Conservation (phyloP, 2,329 filamentous ascomycete species). For the Orbilia blumenaviensis region DNA sequence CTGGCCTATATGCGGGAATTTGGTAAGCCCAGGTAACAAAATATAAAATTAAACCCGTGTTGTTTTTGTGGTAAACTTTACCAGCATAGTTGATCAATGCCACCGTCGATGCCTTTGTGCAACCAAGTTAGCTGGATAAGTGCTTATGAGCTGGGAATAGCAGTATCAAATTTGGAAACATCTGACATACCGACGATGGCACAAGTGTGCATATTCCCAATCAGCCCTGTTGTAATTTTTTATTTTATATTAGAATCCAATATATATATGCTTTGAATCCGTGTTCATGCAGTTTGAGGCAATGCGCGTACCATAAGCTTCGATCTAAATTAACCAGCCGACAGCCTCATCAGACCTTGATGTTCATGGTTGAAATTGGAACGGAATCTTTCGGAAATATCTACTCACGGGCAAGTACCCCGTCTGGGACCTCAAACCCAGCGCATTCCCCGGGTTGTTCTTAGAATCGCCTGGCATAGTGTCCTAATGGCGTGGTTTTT, state of each 20-base stretch:
- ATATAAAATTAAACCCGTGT: not conserved
- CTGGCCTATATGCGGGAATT: conserved; percentile 68
- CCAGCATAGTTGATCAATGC: conserved; percentile 82
- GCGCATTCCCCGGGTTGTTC: conserved; percentile 13
- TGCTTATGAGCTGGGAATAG: not conserved
- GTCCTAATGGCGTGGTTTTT: not conserved
- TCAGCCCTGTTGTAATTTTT: conserved; percentile 67
- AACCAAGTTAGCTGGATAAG: conserved; percentile 22
- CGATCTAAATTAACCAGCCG: conserved; percentile 28
- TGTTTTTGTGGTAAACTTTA: conserved; percentile 59
- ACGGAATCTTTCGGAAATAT: not conserved
- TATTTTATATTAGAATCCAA: conserved; percentile 9
- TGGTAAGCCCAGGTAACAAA: not conserved
- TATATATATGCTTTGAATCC: not conserved
- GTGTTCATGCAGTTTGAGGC: not conserved
- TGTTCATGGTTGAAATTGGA: not conserved
- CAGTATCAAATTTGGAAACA: not conserved
- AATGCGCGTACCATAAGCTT: conserved; percentile 45
- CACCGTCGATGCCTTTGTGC: conserved; percentile 69
- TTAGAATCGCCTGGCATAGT: conserved; percentile 42
- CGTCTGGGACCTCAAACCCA: conserved; percentile 46
- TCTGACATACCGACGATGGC: conserved; percentile 70
- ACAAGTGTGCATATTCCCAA: conserved; percentile 82
- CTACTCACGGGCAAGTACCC: conserved; percentile 48
- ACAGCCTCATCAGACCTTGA: not conserved